Conservation (phyloP, 2,329 filamentous ascomycete genomes). For the Clonostachys chloroleuca region DNA sequence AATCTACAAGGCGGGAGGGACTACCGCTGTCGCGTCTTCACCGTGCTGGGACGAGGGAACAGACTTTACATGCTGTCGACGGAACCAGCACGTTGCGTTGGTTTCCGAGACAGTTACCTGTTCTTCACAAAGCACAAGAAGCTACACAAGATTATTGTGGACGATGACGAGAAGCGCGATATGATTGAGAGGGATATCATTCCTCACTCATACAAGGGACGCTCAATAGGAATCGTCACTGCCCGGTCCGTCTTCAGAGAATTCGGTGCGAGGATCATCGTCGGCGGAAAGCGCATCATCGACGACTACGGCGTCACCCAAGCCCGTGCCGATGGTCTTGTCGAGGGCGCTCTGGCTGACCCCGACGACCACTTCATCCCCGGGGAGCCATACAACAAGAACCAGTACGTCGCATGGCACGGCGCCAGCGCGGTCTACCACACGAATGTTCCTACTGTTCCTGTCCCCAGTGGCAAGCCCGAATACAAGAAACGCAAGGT, state of each 20-base stretch:
- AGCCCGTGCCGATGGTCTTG: constrained; percentile 69
- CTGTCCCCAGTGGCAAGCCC: constrained; percentile 68
- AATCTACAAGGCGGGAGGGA: constrained; percentile 79
- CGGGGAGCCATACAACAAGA: constrained; percentile 92
- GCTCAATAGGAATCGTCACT: constrained; percentile 94
- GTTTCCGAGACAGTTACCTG: constrained; percentile 95
- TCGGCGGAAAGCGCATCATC: constrained; percentile 78
- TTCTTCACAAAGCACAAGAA: constrained; percentile 98
- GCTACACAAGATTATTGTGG: constrained; percentile 96
- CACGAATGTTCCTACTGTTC: constrained; percentile 72
- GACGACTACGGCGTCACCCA: constrained; percentile 87
- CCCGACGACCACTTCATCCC: constrained; percentile 76
- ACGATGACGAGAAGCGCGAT: constrained; percentile 94
- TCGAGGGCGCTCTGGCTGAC: constrained; percentile 88
- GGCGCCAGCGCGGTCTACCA: constrained; percentile 96
- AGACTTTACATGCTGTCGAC: constrained; percentile 98
- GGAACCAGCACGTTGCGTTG: constrained; percentile 92
- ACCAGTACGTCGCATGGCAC: constrained; percentile 98
- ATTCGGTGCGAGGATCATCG: constrained; percentile 90
- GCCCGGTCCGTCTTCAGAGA: constrained; percentile 95
- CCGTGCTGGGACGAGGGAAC: constrained; percentile 75
- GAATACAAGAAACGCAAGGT: constrained; percentile 82
- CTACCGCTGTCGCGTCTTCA: constrained; percentile 95
- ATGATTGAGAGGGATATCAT: constrained; percentile 95
- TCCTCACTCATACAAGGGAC: constrained; percentile 96